A percentile compares a stretch with the other conserved stretches of the same genome.
Evolutionary conservation across 163 green algal species (phyloP).

Genomic region (Scenedesmus sp.): DNA sequence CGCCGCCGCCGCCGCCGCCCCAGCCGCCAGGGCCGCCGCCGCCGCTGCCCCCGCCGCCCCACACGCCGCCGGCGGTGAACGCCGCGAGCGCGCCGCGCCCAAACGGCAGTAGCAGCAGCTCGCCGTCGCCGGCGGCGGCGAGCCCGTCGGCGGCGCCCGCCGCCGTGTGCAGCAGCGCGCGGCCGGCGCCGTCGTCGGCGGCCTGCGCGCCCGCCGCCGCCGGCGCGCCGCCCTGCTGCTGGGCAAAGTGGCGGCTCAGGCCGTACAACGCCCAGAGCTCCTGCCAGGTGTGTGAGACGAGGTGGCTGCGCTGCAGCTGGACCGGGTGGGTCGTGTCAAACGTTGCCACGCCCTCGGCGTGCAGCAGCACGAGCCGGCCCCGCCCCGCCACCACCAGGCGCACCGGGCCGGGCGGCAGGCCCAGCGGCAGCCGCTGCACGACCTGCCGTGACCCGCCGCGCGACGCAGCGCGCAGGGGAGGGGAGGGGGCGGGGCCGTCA

Average conservation of each 20-base stretch:
- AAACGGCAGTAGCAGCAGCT: constrained; percentile 30
- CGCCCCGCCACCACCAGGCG: background rate
- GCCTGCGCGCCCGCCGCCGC: background rate
- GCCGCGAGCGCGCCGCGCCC: background rate
- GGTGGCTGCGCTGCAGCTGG: background rate
- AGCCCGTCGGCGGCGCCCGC: background rate
- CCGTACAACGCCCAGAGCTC: constrained; percentile 31
- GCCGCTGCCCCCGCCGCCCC: background rate
- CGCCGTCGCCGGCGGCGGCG: background rate
- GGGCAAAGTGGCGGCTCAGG: background rate
- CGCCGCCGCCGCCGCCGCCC: background rate
- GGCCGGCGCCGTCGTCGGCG: background rate
- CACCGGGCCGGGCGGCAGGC: constrained; percentile 30
- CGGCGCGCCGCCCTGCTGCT: constrained; percentile 18
- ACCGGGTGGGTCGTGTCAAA: constrained; percentile 17
- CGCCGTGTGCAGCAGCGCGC: constrained; percentile 2
- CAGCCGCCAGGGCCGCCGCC: background rate
- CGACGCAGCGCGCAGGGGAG: no score
- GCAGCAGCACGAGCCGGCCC: constrained; percentile 24
- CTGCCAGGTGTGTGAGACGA: constrained; percentile 31
- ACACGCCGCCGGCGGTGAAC: background rate
- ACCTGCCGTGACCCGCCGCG: no score
- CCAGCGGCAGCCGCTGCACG: background rate
- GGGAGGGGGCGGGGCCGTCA: no score
- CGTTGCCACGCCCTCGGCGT: constrained; percentile 21